Conservation (phyloP, 1,139 yeast genomes). For the Debaryomycetaceae sp. region DNA sequence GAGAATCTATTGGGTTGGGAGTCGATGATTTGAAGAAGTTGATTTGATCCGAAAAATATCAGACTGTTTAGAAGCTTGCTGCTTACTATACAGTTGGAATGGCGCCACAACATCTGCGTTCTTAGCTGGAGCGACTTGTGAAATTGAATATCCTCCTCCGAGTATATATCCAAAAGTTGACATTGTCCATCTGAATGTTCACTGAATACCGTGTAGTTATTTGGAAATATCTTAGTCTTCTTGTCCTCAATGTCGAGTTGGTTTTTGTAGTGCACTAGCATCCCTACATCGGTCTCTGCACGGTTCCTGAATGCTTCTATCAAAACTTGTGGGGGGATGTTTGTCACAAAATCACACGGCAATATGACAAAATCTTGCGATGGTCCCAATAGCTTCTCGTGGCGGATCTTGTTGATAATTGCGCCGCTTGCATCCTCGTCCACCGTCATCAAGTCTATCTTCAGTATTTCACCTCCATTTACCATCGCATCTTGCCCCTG, state of each 20-base stretch:
- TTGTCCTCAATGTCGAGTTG: slow-evolving; percentile 73
- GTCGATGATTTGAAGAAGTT: slow-evolving; percentile 40
- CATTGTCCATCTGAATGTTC: slow-evolving; percentile 51
- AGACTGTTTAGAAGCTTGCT: slow-evolving; percentile 73
- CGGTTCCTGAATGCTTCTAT: slow-evolving; percentile 80
- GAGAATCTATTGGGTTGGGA: slow-evolving; percentile 29
- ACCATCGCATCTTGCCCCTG: neutral
- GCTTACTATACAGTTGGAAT: slow-evolving; percentile 73
- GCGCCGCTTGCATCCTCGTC: slow-evolving; percentile 62
- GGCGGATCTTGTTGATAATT: slow-evolving; percentile 47
- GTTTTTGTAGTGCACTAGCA: slow-evolving; percentile 71
- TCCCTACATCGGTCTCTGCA: slow-evolving; percentile 61
- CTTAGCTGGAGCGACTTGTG: slow-evolving; percentile 72
- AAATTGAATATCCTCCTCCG: slow-evolving; percentile 60
- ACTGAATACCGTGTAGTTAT: slow-evolving; percentile 48
- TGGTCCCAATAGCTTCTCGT: slow-evolving; percentile 37
- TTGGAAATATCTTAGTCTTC: slow-evolving; percentile 53
- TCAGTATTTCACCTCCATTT: slow-evolving; percentile 5
- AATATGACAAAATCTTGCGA: slow-evolving; percentile 60
- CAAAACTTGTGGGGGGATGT: slow-evolving; percentile 84
- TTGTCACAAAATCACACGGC: slow-evolving; percentile 93
- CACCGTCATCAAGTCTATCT: slow-evolving; percentile 44
- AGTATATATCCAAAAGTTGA: slow-evolving; percentile 66
- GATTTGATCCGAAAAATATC: slow-evolving; percentile 69
- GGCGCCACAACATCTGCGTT: slow-evolving; percentile 87